These are phyloP conservation scores for Croton laevigatus DNA, from an alignment of 441 rosid species.

Conservation along the genomic window DNA sequence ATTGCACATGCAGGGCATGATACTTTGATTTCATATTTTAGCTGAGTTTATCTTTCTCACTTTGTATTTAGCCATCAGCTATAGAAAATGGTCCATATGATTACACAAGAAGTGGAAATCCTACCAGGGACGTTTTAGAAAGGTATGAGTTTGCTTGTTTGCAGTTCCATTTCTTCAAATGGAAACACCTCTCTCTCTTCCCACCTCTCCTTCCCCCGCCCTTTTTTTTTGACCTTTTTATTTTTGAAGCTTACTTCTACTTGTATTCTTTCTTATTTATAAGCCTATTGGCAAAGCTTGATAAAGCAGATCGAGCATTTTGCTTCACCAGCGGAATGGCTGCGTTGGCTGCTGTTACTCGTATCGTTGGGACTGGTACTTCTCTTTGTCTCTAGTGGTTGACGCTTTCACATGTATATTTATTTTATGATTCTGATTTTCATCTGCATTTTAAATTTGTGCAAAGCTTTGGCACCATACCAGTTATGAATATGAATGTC, in stretches of 20 bases:
- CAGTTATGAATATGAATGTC: not conserved
- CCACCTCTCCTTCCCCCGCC: not conserved
- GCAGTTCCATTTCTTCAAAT: not conserved
- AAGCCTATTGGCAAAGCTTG: slow-evolving; percentile 92
- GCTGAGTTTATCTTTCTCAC: slow-evolving; percentile 4
- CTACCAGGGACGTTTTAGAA: slow-evolving; percentile 82
- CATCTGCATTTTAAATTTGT: not conserved
- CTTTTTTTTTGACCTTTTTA: not conserved
- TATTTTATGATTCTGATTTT: not conserved
- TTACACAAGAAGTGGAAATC: slow-evolving; percentile 97
- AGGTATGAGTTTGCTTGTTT: slow-evolving; percentile 41
- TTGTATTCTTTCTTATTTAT: slow-evolving; percentile 20
- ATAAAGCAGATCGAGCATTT: slow-evolving; percentile 90
- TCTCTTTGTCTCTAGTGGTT: slow-evolving; percentile 4
- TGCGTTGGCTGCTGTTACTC: slow-evolving; percentile 81
- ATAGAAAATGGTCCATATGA: slow-evolving; percentile 77
- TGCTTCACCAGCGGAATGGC: slow-evolving; percentile 99
- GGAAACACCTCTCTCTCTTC: not conserved
- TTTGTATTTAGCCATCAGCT: slow-evolving; percentile 64
- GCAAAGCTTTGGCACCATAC: not conserved
- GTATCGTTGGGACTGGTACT: slow-evolving; percentile 66
- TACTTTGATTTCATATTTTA: slow-evolving; percentile 3
- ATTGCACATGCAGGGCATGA: not conserved
- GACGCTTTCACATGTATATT: no score
- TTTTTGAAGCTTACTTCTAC: slow-evolving; percentile 5